phyloP scores from a whole-genome alignment of 208 protist genomes.

The Acanthamoeba healyi region DNA sequence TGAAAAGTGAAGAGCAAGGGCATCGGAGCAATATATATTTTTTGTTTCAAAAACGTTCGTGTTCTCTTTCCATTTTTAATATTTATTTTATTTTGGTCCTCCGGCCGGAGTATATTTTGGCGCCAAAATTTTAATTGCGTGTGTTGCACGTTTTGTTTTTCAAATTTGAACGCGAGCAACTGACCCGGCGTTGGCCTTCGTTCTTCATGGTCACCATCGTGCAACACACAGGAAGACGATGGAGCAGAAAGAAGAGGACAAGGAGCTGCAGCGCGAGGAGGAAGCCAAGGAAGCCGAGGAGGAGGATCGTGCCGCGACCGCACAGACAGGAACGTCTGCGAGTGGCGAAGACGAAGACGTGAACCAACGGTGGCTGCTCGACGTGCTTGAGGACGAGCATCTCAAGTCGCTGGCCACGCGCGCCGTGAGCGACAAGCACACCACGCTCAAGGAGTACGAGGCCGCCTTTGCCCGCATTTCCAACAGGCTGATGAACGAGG shows the following conservation, averaged over 20 bases:
- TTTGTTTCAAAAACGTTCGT: neutral
- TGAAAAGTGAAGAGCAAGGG: too few relatives aligned
- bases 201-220: too few relatives aligned
- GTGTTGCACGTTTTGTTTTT: too few relatives aligned
- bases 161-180: too few relatives aligned
- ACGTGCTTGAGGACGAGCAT: slow-evolving; percentile 58
- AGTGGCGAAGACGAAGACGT: neutral
- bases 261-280: slow-evolving; percentile 26
- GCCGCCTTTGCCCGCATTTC: slow-evolving; percentile 48
- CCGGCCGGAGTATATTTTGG: too few relatives aligned
- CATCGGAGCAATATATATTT: too few relatives aligned
- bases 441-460: slow-evolving; percentile 72
- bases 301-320: neutral
- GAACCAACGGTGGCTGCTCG: slow-evolving; percentile 7
- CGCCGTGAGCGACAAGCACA: slow-evolving; percentile 22
- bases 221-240: neutral
- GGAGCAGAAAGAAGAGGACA: neutral
- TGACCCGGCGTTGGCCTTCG: too few relatives aligned
- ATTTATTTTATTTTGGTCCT: too few relatives aligned
- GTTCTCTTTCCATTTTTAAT: too few relatives aligned
- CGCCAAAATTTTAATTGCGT: too few relatives aligned
- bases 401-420: neutral
- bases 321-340: neutral
- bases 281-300: slow-evolving; percentile 53
- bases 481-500: slow-evolving; percentile 67